Evolutionary conservation across 2,329 filamentous ascomycete species (phyloP).

Genomic region (Raffaelea albimanens): DNA sequence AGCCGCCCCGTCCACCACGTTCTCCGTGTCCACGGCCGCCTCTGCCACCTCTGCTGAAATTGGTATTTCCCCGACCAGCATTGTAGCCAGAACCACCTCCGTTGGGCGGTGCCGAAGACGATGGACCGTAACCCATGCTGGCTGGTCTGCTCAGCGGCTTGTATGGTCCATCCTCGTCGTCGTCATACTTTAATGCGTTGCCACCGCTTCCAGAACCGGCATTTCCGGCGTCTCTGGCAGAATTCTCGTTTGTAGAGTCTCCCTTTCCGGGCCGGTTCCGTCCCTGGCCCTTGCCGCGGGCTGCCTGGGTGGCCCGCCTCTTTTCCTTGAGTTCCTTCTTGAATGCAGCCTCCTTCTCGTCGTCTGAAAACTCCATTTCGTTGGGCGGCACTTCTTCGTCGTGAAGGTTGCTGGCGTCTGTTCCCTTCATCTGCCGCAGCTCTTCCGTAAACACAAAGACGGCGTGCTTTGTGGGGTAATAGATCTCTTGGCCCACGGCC

Average conservation of each 20-base stretch:
- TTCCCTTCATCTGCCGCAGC: constrained; percentile 71
- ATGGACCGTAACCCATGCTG: constrained; percentile 45
- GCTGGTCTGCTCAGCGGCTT: constrained; percentile 60
- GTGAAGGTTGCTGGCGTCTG: constrained; percentile 88
- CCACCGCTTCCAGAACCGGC: constrained; percentile 19
- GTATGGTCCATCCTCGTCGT: constrained; percentile 61
- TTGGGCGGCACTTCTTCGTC: constrained; percentile 83
- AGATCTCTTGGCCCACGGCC: constrained; percentile 61
- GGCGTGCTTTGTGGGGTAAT: constrained; percentile 70
- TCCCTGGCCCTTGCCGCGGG: constrained; percentile 27
- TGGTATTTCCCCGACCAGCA: constrained; percentile 15
- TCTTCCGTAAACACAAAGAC: constrained; percentile 80
- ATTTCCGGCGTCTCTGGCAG: constrained; percentile 6
- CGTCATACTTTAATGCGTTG: constrained; percentile 54
- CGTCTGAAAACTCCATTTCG: constrained; percentile 92
- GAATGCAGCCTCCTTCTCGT: constrained; percentile 83
- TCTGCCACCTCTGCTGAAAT: neutral
- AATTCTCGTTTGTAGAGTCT: too few species aligned
- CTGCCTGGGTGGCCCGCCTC: constrained; percentile 39
- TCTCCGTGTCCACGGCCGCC: constrained; percentile 31
- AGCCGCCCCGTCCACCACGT: constrained; percentile 23
- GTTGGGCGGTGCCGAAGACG: constrained; percentile 21
- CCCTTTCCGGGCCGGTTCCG: constrained; percentile 21
- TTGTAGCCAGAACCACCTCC: constrained; percentile 3
- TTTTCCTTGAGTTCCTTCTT: constrained; percentile 62